These are phyloP conservation scores for Phytophthora sp. DNA, from an alignment of 352 stramenopile species.

Conservation along the genomic window DNA sequence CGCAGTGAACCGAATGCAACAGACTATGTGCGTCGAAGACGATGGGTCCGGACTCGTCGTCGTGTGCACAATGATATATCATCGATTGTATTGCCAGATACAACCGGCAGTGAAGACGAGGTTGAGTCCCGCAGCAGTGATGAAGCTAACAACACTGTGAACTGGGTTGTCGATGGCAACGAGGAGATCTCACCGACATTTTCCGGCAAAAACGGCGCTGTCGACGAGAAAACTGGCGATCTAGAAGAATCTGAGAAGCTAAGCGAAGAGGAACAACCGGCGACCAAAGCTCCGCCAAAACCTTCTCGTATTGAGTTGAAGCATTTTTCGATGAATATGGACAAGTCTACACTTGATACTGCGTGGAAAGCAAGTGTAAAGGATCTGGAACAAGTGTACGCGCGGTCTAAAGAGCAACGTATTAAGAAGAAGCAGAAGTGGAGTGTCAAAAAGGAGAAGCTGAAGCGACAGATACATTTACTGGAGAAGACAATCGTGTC, in stretches of 20 bases:
- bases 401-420: conserved; percentile 48
- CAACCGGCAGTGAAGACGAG: conserved; percentile 2
- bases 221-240: conserved; percentile 1
- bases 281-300: neutral
- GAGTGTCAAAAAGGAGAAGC: conserved; percentile 67
- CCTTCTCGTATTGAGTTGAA: conserved; percentile 30
- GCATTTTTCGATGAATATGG: conserved; percentile 51
- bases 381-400: conserved; percentile 58
- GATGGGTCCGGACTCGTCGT: conserved; percentile 67
- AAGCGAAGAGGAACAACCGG: neutral
- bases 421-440: conserved; percentile 55
- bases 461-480: conserved; percentile 71
- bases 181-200: conserved; percentile 37
- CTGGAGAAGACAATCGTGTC: conserved; percentile 76
- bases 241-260: conserved; percentile 5
- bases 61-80: conserved; percentile 30
- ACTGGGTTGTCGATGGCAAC: conserved; percentile 37
- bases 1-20: conserved; percentile 58
- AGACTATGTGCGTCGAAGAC: conserved; percentile 70
- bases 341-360: conserved; percentile 56
- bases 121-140: conserved; percentile 39
- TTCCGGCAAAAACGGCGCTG: conserved; percentile 1
- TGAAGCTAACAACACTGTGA: conserved; percentile 16
- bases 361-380: conserved; percentile 59
- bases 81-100: conserved; percentile 3